A percentile compares a stretch with the other conserved stretches of the same genome.
phyloP scores from a whole-genome alignment of 257 asterid genomes.

The Nicotiana undulata region DNA sequence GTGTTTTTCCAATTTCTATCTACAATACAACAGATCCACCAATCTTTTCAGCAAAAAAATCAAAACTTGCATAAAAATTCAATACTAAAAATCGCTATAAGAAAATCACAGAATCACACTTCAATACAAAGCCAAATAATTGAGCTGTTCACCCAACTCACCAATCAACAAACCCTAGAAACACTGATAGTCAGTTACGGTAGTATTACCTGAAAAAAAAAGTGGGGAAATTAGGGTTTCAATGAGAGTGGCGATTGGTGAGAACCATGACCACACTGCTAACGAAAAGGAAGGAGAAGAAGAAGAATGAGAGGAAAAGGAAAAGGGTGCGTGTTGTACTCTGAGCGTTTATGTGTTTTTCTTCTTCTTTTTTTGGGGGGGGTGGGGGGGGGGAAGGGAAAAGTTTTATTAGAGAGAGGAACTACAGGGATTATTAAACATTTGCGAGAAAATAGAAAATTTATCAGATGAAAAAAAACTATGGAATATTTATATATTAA shows the following conservation, averaged over 20 bases:
- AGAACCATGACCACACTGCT: slow-evolving; percentile 1
- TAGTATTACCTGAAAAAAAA: not conserved
- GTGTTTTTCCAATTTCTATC: not conserved
- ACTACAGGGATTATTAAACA: not conserved
- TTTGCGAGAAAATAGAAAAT: too few relatives aligned
- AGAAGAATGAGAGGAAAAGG: not conserved
- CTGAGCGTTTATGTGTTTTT: not conserved
- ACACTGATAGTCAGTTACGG: not conserved
- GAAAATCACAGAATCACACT: not conserved
- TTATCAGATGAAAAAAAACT: too few relatives aligned
- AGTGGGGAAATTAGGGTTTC: slow-evolving; percentile 11
- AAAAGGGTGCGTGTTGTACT: not conserved
- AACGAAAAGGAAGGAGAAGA: not conserved
- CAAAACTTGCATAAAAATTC: slow-evolving; percentile 6
- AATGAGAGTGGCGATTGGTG: slow-evolving; percentile 14
- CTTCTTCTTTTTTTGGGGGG: not conserved
- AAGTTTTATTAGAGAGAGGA: not conserved
- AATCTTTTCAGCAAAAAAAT: slow-evolving; percentile 30
- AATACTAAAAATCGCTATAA: not conserved
- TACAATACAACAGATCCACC: slow-evolving; percentile 34
- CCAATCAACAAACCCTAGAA: not conserved
- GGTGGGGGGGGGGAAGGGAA: too few relatives aligned
- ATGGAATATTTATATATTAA: too few relatives aligned
- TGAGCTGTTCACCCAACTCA: not conserved
- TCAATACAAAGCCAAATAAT: not conserved